These are phyloP conservation scores for Anisodus acutangulus DNA, from an alignment of 257 asterid species.

Conservation along the genomic window DNA sequence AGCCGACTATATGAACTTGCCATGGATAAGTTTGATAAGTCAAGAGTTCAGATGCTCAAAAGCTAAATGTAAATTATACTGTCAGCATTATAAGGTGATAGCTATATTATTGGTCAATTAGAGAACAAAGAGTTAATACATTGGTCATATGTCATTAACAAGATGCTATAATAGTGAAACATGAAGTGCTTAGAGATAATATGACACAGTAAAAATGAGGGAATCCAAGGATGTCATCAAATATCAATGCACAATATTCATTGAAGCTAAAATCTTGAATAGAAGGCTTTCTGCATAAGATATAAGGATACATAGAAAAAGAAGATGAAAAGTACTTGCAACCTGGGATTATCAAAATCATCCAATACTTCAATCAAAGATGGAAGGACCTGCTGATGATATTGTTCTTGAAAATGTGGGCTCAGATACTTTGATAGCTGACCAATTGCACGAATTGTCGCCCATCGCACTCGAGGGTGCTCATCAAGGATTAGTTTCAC, in stretches of 20 bases:
- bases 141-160: background rate
- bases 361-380: background rate
- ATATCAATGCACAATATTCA: background rate
- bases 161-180: background rate
- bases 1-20: background rate
- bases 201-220: background rate
- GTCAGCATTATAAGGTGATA: background rate
- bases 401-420: conserved; percentile 12
- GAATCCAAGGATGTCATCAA: too few species aligned
- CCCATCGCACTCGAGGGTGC: conserved; percentile 32
- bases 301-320: background rate
- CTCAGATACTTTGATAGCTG: background rate
- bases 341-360: conserved; percentile 28
- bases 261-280: background rate
- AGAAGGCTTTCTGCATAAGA: background rate
- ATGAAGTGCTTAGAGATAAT: background rate
- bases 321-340: conserved; percentile 16
- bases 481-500: background rate
- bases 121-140: background rate
- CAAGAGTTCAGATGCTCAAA: background rate
- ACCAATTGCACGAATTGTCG: conserved; percentile 11
- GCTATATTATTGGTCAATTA: background rate
- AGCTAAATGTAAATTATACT: background rate
- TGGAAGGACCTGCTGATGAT: conserved; percentile 14
- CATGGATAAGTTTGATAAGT: background rate